These are phyloP conservation scores for Pythium plurisporium DNA, from an alignment of 352 stramenopile species.

Conservation along the genomic window DNA sequence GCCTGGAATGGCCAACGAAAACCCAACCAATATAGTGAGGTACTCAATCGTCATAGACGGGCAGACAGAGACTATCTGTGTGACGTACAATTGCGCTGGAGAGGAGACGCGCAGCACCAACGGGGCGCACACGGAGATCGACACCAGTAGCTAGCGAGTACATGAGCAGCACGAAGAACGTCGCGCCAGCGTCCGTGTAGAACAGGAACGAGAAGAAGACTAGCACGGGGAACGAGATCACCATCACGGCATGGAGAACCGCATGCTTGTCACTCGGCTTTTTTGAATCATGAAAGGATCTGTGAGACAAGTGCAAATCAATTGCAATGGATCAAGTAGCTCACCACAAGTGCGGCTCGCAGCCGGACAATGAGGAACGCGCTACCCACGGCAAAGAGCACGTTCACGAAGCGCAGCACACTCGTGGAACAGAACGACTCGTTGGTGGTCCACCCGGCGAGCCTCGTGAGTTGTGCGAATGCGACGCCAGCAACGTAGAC, in stretches of 20 bases:
- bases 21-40: no score
- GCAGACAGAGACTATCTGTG: no score
- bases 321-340: background rate
- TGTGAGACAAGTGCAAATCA: background rate
- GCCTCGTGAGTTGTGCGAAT: conserved; percentile 27
- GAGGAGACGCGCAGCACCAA: conserved; percentile 36
- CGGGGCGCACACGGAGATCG: conserved; percentile 35
- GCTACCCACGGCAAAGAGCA: conserved; percentile 71
- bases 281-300: background rate
- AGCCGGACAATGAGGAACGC: conserved; percentile 46
- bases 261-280: conserved; percentile 41
- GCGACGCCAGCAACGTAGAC: conserved; percentile 69
- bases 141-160: conserved; percentile 55
- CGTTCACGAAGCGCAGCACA: conserved; percentile 73
- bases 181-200: conserved; percentile 86
- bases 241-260: conserved; percentile 59
- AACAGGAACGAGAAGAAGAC: conserved; percentile 90
- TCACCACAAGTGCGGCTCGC: conserved; percentile 32
- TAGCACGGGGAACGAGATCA: conserved; percentile 74
- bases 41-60: no score
- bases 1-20: no score
- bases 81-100: conserved; percentile 55
- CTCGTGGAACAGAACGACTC: conserved; percentile 46
- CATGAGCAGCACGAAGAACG: conserved; percentile 88
- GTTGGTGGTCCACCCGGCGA: conserved; percentile 1